These are phyloP conservation scores for Arthrobotrys iridis DNA, from an alignment of 2,329 filamentous ascomycete species.

Conservation along the genomic window DNA sequence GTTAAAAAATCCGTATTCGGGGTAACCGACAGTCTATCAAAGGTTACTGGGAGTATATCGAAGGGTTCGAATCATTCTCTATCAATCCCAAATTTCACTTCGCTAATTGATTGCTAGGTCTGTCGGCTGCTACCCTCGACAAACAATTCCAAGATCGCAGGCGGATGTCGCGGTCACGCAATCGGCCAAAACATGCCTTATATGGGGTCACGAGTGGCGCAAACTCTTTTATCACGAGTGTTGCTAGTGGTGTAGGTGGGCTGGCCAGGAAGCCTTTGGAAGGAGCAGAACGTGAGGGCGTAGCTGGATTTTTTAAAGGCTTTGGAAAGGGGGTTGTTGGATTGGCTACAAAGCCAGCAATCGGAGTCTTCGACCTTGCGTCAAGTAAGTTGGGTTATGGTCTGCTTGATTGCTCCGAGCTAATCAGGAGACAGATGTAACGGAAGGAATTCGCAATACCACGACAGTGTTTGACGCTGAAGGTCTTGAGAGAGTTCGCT, in stretches of 20 bases:
- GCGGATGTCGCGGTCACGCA: conserved; percentile 90
- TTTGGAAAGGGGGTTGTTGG: conserved; percentile 94
- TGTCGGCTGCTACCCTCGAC: conserved; percentile 93
- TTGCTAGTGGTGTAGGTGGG: conserved; percentile 92
- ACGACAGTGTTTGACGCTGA: conserved; percentile 97
- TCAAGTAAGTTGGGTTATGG: conserved; percentile 70
- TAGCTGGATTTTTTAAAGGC: conserved; percentile 94
- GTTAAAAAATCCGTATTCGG: conserved; percentile 99
- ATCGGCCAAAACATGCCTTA: conserved; percentile 94
- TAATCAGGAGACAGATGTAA: conserved; percentile 69
- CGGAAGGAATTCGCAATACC: conserved; percentile 96
- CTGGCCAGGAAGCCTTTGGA: conserved; percentile 92
- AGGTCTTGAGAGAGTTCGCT: conserved; percentile 91
- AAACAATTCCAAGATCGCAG: conserved; percentile 98
- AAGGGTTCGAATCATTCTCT: conserved; percentile 68
- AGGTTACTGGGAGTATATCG: conserved; percentile 95
- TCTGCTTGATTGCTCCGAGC: background rate
- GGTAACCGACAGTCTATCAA: conserved; percentile 95
- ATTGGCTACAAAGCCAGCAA: conserved; percentile 94
- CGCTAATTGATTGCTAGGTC: conserved; percentile 62
- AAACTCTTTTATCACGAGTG: conserved; percentile 90
- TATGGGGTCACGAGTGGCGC: conserved; percentile 96
- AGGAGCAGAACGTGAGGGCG: conserved; percentile 93
- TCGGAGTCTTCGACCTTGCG: conserved; percentile 94
- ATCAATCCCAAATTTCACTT: background rate